Percentiles rank a stretch among this genome's conserved stretches.
These are phyloP conservation scores for Ceratocystis colombiana DNA, from an alignment of 2,329 filamentous ascomycete genomes.

Conservation along the genomic window DNA sequence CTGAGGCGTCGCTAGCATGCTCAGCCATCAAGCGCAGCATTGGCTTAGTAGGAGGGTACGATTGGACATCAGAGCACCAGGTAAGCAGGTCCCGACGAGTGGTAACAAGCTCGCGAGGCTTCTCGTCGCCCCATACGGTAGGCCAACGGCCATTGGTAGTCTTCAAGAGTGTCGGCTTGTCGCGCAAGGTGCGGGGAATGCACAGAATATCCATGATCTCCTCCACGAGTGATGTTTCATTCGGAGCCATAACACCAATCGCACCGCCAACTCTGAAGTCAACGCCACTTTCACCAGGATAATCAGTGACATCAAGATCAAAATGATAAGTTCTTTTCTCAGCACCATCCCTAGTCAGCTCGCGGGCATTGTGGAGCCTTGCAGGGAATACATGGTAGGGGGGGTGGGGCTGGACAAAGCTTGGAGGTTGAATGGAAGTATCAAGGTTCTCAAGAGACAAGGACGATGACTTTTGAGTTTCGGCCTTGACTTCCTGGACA, in stretches of 20 bases:
- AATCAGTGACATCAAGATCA: constrained; percentile 91
- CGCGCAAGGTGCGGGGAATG: constrained; percentile 70
- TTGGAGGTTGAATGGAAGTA: constrained; percentile 62
- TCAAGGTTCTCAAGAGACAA: constrained; percentile 38
- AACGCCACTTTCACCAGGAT: constrained; percentile 69
- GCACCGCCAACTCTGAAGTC: constrained; percentile 97
- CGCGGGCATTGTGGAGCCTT: constrained; percentile 72
- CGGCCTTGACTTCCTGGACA: constrained; percentile 18
- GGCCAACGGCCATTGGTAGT: constrained; percentile 82
- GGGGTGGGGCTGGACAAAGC: constrained; percentile 87
- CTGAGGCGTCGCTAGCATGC: constrained; percentile 65
- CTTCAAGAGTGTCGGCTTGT: constrained; percentile 69
- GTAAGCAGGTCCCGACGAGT: constrained; percentile 85
- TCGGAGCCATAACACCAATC: constrained; percentile 85
- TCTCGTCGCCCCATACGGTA: constrained; percentile 92
- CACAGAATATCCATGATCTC: constrained; percentile 73
- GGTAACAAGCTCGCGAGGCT: constrained; percentile 73
- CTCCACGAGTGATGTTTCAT: constrained; percentile 65
- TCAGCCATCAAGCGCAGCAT: constrained; percentile 79
- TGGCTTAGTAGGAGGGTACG: constrained; percentile 79
- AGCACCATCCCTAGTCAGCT: constrained; percentile 76
- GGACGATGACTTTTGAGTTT: constrained; percentile 30
- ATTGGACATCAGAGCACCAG: constrained; percentile 92
- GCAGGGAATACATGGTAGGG: constrained; percentile 87
- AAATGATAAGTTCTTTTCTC: constrained; percentile 98